Evolutionary conservation across 441 rosid genomes (phyloP).

Genomic region (Populus trichocarpa): DNA sequence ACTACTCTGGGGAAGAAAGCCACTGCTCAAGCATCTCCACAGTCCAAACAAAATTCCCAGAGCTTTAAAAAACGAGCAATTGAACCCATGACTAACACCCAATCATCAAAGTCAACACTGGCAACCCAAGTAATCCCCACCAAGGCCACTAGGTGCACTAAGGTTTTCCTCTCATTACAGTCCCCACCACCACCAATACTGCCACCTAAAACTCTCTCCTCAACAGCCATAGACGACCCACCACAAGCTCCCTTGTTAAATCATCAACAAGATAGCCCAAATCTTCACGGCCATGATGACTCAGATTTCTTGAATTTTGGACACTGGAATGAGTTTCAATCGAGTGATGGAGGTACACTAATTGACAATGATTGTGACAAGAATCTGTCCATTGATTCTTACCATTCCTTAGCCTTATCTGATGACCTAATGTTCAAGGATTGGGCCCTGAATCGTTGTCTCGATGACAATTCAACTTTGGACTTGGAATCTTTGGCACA

Average conservation of each 20-base stretch:
- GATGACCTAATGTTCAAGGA: slow-evolving; percentile 10
- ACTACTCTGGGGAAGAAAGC: slow-evolving; percentile 52
- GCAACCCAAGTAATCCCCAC: slow-evolving; percentile 24
- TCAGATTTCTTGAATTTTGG: slow-evolving; percentile 9
- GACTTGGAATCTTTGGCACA: slow-evolving; percentile 33
- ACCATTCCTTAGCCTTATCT: neutral
- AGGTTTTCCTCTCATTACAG: slow-evolving; percentile 15
- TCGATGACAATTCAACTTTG: slow-evolving; percentile 18
- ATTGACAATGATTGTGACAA: neutral
- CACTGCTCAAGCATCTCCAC: slow-evolving; percentile 15
- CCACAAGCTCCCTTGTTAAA: neutral
- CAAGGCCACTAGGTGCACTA: slow-evolving; percentile 28
- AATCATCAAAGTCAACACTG: slow-evolving; percentile 4
- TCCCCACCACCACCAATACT: neutral
- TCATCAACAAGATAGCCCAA: neutral
- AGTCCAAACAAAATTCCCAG: slow-evolving; percentile 3
- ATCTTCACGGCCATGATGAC: neutral
- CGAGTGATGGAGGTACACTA: neutral
- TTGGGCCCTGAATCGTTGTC: slow-evolving; percentile 14
- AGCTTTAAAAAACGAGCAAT: neutral
- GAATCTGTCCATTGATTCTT: neutral
- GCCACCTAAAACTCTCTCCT: neutral
- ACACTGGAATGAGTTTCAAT: neutral
- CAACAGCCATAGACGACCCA: neutral
- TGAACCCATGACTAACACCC: neutral